phyloP scores from a whole-genome alignment of 192 early-diverging fungal species.

The Umbelopsis sp. region DNA sequence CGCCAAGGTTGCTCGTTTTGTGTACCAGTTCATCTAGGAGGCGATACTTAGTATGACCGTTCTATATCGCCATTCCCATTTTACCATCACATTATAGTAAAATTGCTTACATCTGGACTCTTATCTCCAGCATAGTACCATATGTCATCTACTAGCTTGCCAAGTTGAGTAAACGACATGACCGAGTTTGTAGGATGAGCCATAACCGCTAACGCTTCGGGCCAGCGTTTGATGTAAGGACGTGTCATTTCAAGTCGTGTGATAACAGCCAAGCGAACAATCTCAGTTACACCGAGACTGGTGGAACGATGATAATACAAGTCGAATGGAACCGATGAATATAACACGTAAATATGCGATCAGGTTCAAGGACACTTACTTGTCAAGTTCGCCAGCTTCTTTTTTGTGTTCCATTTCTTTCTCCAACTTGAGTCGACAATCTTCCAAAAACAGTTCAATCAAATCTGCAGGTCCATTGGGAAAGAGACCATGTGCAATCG shows the following conservation, averaged over 20 bases:
- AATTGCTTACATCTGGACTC: slow-evolving; percentile 66
- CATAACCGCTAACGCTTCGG: slow-evolving; percentile 76
- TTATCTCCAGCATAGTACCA: slow-evolving; percentile 88
- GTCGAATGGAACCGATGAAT: neutral
- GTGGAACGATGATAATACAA: neutral
- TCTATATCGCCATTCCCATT: neutral
- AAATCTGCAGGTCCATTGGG: slow-evolving; percentile 67
- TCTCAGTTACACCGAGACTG: slow-evolving; percentile 50
- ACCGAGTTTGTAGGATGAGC: slow-evolving; percentile 78
- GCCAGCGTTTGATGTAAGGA: slow-evolving; percentile 77
- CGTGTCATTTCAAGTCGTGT: slow-evolving; percentile 69
- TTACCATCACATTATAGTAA: neutral
- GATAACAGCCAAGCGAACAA: slow-evolving; percentile 61
- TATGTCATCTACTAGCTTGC: slow-evolving; percentile 78
- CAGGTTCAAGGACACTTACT: slow-evolving; percentile 26
- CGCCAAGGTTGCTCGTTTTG: slow-evolving; percentile 77
- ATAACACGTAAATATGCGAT: no score
- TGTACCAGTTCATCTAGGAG: slow-evolving; percentile 88
- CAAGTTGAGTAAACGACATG: slow-evolving; percentile 67
- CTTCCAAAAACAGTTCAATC: slow-evolving; percentile 75
- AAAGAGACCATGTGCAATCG: slow-evolving; percentile 71
- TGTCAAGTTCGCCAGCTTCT: slow-evolving; percentile 52
- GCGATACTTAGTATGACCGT: no score
- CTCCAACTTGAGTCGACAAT: slow-evolving; percentile 57
- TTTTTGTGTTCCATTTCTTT: slow-evolving; percentile 51